A percentile compares a stretch with the other conserved stretches of the same genome.
These are phyloP conservation scores for Letharia lupina DNA, from an alignment of 495 filamentous ascomycete genomes.

Conservation along the genomic window DNA sequence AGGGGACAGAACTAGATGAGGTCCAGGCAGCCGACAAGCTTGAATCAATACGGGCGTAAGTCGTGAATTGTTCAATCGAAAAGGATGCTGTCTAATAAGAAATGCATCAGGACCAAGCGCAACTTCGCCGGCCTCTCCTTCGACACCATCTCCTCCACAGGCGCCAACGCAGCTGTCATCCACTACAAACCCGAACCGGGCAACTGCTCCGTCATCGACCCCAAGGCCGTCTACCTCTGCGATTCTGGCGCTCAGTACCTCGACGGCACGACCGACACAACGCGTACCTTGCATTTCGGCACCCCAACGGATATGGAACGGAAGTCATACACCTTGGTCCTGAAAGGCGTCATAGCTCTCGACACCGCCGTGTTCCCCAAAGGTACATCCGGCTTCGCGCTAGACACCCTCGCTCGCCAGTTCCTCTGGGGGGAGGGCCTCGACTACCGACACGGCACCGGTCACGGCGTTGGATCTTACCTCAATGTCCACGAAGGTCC, in stretches of 20 bases:
- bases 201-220: constrained; percentile 76
- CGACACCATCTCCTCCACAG: constrained; percentile 91
- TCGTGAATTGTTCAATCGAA: not conserved
- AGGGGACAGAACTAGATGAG: constrained; percentile 72
- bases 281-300: constrained; percentile 87
- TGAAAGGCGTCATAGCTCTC: constrained; percentile 92
- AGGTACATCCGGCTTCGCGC: constrained; percentile 84
- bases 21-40: constrained; percentile 86
- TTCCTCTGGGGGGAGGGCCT: constrained; percentile 87
- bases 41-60: constrained; percentile 61
- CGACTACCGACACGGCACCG: constrained; percentile 94
- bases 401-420: constrained; percentile 85
- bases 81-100: not conserved
- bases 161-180: constrained; percentile 90
- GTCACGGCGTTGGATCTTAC: constrained; percentile 91
- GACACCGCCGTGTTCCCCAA: constrained; percentile 88
- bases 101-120: constrained; percentile 48
- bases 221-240: constrained; percentile 83
- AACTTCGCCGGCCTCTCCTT: constrained; percentile 90
- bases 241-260: constrained; percentile 93
- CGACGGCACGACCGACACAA: constrained; percentile 96
- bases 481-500: constrained; percentile 96
- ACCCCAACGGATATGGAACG: constrained; percentile 76
- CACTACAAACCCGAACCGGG: constrained; percentile 92
- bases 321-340: constrained; percentile 87